Percentiles rank a stretch among this genome's conserved stretches.
Conservation (phyloP, 768 basidiomycete genomes). For the Phylloporus arenicola region DNA sequence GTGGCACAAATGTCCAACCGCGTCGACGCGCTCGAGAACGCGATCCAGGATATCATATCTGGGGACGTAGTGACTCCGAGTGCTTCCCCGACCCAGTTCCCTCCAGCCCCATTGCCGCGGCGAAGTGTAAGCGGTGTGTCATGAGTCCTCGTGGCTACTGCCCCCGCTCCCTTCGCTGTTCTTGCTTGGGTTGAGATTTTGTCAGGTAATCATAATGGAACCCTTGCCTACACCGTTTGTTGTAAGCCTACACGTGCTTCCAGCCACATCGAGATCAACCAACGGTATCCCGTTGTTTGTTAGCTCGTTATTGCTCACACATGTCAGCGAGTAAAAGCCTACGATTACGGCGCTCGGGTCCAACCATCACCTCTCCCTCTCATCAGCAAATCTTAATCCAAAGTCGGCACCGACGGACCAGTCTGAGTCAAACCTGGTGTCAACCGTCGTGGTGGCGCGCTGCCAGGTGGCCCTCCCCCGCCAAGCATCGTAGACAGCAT, state of each 20-base stretch:
- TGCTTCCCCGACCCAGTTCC: conserved; percentile 51
- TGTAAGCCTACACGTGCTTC: conserved; percentile 11
- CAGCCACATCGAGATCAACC: not conserved
- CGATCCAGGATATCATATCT: conserved; percentile 90
- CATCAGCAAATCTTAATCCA: conserved; percentile 20
- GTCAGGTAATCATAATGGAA: conserved; percentile 13
- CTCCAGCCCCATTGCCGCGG: conserved; percentile 33
- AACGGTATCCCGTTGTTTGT: not conserved
- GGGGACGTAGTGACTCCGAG: conserved; percentile 50
- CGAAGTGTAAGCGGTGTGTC: conserved; percentile 37
- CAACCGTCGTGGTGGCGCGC: conserved; percentile 24
- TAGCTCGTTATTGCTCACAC: not conserved
- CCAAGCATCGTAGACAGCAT: conserved; percentile 89
- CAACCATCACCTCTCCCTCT: no score
- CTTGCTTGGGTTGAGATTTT: conserved; percentile 13
- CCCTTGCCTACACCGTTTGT: conserved; percentile 5
- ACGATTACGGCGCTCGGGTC: conserved; percentile 6
- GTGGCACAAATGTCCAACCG: conserved; percentile 92
- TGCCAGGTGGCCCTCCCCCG: conserved; percentile 45
- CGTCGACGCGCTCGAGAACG: conserved; percentile 82
- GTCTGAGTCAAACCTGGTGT: conserved; percentile 24
- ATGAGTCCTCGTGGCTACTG: conserved; percentile 12
- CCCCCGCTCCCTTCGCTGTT: conserved; percentile 5
- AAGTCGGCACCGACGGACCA: conserved; percentile 22
- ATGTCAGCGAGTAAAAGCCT: not conserved